Evolutionary conservation across 352 stramenopile species (phyloP), one percentile per base, ranked within the genome.

Genomic region (Phytophthora ramorum): DNA sequence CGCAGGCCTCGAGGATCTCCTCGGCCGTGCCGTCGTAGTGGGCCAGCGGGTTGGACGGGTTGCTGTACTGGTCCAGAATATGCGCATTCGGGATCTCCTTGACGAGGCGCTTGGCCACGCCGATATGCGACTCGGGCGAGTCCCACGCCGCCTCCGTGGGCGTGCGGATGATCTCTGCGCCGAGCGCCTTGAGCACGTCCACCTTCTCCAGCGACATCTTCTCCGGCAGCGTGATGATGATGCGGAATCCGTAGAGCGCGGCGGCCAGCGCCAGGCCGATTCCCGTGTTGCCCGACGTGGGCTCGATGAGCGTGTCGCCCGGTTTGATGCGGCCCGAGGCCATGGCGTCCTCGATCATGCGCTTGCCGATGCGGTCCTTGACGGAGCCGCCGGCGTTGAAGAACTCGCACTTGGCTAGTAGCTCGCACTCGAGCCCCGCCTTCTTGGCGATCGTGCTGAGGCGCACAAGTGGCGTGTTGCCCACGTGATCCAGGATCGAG

Each of bases 121-220:
- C 90, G 71, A 99, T 98, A 68, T 98, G 93, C 37, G 81, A 96
- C 69, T 98, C 96, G 6, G 96, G 96, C 16, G 95, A 98, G 83
- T 99, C 95, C 74, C 86, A 98, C 5, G 97, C 94, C 1, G 96
- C 95, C 76, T 99, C 95, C 0, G 95, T 98, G 7, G 96, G 97
- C 28, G 96, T 99, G 57, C 96, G 88, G 66, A 99, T 97, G 66
- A 99, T 98, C 75, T 99, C 92, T 7, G 95, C 95, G 16, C 96
- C 96, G 17, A 99, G 81, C 12, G 96, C 96, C 75, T 98, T 98
- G 22, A 99, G 81, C 26, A 99, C 85, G 63, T 98, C 91, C 20
- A 98, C 93, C 66, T 98, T 98, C 78, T 99, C 96, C 58, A 98
- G 90, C 30, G 89, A 98, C 97, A 99, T 99, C 80, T 98, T 98